Conservation (phyloP, 2,329 filamentous ascomycete genomes). For the Fusarium avenaceum region DNA sequence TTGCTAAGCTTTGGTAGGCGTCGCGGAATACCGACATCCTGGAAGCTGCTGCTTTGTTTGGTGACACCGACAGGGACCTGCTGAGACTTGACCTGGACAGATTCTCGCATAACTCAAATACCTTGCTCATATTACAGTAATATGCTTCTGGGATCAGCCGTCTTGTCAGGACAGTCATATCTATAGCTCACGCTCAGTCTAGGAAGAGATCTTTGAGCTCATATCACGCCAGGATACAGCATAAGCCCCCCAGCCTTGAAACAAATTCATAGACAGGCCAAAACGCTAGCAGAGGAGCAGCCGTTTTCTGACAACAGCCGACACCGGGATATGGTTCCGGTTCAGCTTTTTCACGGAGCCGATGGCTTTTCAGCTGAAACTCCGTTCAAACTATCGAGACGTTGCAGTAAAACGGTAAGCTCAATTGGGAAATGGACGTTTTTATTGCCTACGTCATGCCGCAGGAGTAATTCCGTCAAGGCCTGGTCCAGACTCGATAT, state of each 20-base stretch:
- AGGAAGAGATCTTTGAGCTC: conserved; percentile 10
- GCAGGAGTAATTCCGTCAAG: conserved; percentile 25
- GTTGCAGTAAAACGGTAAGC: conserved; percentile 26
- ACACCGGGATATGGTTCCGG: conserved; percentile 5
- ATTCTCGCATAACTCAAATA: conserved; percentile 19
- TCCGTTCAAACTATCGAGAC: conserved; percentile 10
- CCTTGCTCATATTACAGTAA: conserved; percentile 1
- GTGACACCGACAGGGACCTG: not conserved
- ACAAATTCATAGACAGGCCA: conserved; percentile 24
- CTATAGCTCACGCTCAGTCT: not conserved
- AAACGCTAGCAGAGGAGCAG: conserved; percentile 26
- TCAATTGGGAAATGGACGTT: conserved; percentile 15
- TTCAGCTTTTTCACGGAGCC: conserved; percentile 20
- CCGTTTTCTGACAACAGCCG: conserved; percentile 31
- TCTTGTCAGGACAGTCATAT: conserved; percentile 1
- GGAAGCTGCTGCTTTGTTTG: not conserved
- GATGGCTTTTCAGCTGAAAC: conserved; percentile 25
- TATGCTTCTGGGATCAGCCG: conserved; percentile 4
- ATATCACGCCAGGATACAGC: conserved; percentile 12
- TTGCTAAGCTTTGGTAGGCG: conserved; percentile 22
- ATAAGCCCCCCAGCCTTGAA: conserved; percentile 34
- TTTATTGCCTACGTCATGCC: conserved; percentile 43
- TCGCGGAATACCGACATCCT: conserved; percentile 9
- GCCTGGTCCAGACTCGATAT: conserved; percentile 26
- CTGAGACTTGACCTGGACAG: not conserved